A percentile compares a stretch with the other conserved stretches of the same genome.
Conservation (phyloP, 495 filamentous ascomycete genomes). For the Daldinia vernicosa region DNA sequence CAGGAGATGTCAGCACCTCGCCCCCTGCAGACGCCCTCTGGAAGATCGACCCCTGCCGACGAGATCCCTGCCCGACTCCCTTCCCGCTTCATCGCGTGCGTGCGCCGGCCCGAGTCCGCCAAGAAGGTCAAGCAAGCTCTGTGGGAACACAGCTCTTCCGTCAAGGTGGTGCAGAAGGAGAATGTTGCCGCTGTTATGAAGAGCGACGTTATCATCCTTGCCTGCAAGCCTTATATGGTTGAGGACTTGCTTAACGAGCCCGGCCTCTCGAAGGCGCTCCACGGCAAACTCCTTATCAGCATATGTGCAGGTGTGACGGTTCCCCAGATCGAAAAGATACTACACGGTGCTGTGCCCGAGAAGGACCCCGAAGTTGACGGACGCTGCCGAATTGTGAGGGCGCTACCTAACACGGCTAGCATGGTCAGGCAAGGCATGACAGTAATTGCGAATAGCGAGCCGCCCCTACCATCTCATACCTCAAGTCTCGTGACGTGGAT, state of each 20-base stretch:
- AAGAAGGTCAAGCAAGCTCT: slow-evolving; percentile 69
- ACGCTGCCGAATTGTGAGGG: slow-evolving; percentile 71
- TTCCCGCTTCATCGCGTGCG: slow-evolving; percentile 78
- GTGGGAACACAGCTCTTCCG: slow-evolving; percentile 54
- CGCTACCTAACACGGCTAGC: slow-evolving; percentile 80
- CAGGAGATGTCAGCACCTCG: slow-evolving; percentile 52
- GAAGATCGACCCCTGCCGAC: slow-evolving; percentile 60
- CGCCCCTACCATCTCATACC: slow-evolving; percentile 62
- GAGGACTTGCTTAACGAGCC: slow-evolving; percentile 67
- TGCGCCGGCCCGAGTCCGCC: slow-evolving; percentile 68
- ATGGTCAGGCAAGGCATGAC: slow-evolving; percentile 83
- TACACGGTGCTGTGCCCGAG: slow-evolving; percentile 57
- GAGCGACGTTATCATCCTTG: slow-evolving; percentile 73
- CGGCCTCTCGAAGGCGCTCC: slow-evolving; percentile 74
- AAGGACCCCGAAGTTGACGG: slow-evolving; percentile 50
- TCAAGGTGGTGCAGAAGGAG: slow-evolving; percentile 59
- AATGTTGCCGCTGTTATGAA: slow-evolving; percentile 67
- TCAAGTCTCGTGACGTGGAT: slow-evolving; percentile 75
- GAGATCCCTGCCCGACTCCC: slow-evolving; percentile 67
- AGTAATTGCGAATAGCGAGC: slow-evolving; percentile 70
- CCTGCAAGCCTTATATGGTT: slow-evolving; percentile 82
- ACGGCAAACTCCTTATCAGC: slow-evolving; percentile 82
- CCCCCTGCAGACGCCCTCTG: slow-evolving; percentile 52
- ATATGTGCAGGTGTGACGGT: slow-evolving; percentile 84
- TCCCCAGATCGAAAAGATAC: slow-evolving; percentile 66